phyloP scores from a whole-genome alignment of 2,329 filamentous ascomycete species.

The Hypoxylon sp. region DNA sequence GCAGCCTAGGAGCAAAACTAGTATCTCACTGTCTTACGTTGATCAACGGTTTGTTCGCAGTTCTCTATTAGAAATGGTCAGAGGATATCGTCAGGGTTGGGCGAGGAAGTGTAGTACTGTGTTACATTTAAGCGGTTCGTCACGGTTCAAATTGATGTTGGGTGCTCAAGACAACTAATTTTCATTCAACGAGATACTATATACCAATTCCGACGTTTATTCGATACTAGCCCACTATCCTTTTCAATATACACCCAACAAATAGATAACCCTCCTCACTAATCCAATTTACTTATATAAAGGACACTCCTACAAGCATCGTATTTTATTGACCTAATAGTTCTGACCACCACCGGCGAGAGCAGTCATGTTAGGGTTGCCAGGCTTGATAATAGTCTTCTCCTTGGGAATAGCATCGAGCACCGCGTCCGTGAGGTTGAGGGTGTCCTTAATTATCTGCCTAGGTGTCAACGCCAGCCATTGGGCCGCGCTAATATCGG shows the following conservation, averaged over 20 bases:
- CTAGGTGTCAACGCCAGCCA: slow-evolving; percentile 71
- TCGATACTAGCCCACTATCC: background rate
- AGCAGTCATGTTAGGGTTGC: slow-evolving; percentile 58
- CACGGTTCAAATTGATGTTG: background rate
- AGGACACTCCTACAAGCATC: background rate
- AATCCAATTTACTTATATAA: background rate
- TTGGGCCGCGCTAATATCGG: slow-evolving; percentile 70
- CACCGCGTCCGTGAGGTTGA: slow-evolving; percentile 59
- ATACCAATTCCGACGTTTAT: slow-evolving; percentile 31
- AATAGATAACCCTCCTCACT: background rate
- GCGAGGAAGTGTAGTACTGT: background rate
- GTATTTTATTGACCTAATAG: slow-evolving; percentile 10
- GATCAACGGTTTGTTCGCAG: background rate
- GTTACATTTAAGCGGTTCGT: background rate
- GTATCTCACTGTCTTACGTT: background rate
- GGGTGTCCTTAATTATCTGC: slow-evolving; percentile 71
- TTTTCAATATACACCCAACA: background rate
- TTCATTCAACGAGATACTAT: slow-evolving; percentile 4
- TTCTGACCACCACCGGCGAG: slow-evolving; percentile 43
- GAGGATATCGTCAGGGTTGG: background rate
- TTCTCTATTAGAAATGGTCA: background rate
- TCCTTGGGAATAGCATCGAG: slow-evolving; percentile 58
- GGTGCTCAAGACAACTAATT: background rate
- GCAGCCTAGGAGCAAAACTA: background rate
- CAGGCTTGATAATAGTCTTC: slow-evolving; percentile 61